A percentile compares a stretch with the other conserved stretches of the same genome.
Evolutionary conservation across 768 basidiomycete genomes (phyloP).

Genomic region (Suillus plorans): DNA sequence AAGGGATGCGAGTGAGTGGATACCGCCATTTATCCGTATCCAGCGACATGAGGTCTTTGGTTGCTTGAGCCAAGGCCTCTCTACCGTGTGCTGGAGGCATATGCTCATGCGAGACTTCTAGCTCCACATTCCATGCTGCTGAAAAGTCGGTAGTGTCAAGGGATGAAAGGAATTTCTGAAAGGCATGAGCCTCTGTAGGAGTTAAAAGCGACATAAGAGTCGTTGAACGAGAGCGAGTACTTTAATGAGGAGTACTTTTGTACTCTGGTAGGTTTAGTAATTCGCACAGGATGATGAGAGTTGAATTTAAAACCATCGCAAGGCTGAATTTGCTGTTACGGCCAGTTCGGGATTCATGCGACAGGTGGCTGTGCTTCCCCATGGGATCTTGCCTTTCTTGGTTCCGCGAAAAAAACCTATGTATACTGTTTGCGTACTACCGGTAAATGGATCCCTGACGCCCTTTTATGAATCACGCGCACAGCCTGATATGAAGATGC

Average conservation of each 20-base stretch:
- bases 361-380: conserved; percentile 31
- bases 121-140: conserved; percentile 49
- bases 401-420: conserved; percentile 3
- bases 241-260: neutral
- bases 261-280: neutral
- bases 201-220: conserved; percentile 59
- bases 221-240: neutral
- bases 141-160: conserved; percentile 45
- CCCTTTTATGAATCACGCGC: neutral
- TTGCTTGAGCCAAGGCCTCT: conserved; percentile 73
- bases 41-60: conserved; percentile 80
- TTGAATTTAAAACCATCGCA: conserved; percentile 5
- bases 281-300: neutral
- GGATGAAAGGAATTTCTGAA: conserved; percentile 66
- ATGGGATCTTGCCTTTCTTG: conserved; percentile 21
- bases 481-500: neutral
- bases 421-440: neutral
- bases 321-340: conserved; percentile 15
- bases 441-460: neutral
- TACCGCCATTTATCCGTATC: conserved; percentile 45
- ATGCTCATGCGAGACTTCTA: conserved; percentile 40
- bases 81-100: conserved; percentile 52
- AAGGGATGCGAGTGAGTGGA: conserved; percentile 16
- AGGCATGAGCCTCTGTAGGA: conserved; percentile 62
- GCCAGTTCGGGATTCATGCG: conserved; percentile 18